Conservation (phyloP, 1,139 yeast genomes). For the Debaryomyces sp. region DNA sequence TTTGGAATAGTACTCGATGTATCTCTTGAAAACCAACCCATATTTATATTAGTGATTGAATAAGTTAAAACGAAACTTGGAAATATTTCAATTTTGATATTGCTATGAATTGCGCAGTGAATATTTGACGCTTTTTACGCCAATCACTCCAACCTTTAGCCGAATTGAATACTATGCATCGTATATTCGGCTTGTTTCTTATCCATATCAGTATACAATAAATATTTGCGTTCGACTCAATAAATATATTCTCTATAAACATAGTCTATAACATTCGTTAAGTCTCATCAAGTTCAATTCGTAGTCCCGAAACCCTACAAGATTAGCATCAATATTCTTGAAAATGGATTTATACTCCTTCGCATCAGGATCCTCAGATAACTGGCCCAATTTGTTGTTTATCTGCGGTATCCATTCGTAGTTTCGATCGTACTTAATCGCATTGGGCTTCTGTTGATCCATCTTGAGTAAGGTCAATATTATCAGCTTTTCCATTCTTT, state of each 20-base stretch:
- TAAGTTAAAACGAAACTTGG: neutral
- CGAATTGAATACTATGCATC: neutral
- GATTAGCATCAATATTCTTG: slow-evolving; percentile 14
- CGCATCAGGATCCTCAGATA: slow-evolving; percentile 13
- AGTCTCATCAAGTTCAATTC: slow-evolving; percentile 35
- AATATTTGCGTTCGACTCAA: neutral
- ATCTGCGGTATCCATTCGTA: slow-evolving; percentile 31
- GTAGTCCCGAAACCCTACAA: slow-evolving; percentile 31
- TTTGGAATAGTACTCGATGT: slow-evolving; percentile 8
- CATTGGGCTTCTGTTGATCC: slow-evolving; percentile 31
- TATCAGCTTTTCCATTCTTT: slow-evolving; percentile 30
- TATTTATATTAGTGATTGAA: slow-evolving; percentile 10
- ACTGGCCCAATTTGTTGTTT: slow-evolving; percentile 11
- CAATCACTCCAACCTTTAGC: neutral
- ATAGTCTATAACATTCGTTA: slow-evolving; percentile 33
- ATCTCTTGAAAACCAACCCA: slow-evolving; percentile 30
- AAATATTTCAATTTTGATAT: slow-evolving; percentile 1
- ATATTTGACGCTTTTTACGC: neutral
- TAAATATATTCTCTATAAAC: slow-evolving; percentile 22
- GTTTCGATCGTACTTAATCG: slow-evolving; percentile 31
- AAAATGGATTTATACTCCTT: slow-evolving; percentile 16
- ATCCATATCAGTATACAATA: neutral
- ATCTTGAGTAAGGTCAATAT: slow-evolving; percentile 33
- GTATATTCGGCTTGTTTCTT: neutral
- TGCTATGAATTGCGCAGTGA: slow-evolving; percentile 6